Evolutionary conservation across 768 basidiomycete genomes (phyloP), one percentile per base, ranked within the genome.

Genomic region (Asterophora parasitica): DNA sequence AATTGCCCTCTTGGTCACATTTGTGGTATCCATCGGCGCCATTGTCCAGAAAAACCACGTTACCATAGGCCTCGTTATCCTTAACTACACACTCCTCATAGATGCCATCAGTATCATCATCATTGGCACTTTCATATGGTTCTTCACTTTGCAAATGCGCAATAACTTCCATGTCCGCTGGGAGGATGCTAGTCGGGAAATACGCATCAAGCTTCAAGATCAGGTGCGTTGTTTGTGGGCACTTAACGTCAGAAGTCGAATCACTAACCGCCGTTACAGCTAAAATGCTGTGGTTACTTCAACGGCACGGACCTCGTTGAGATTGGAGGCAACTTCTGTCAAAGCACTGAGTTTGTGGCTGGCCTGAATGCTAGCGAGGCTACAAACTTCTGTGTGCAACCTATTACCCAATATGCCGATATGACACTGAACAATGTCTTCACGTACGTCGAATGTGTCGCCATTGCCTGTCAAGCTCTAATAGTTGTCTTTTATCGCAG

Each of bases 281-380:
- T 91, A 56, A 63, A 67, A 47, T 94, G 92, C 68, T 95, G 92
- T 58, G 92, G 92, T 13, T 95, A 92, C 65, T 87, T 87, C 61
- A 79, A 78, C 53, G 78, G 79, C 16, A 78, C 78, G 2, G 77
- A 85, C 50, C 54, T 71, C 3, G 74, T 75, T 28, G 79, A 75
- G 51, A 68, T 83, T 40, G 81, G 79, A n/a, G 83, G 84, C 30
- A 62, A 47, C 4, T 83, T 83, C 61, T 90, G 88, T 65, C 62
- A 65, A 50, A 65, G 64, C 42, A 65, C 62, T 50, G 62, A 66
- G 38, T 72, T 78, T 49, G 58, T 75, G 42, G 62, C 66, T 46
- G 57, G 58, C 36, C 69, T 75, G 41, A 70, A 73, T 56, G 38
- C 65, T 15, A 70, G 65, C 15, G 63, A 70, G 28, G 57, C 65